Evolutionary conservation across 1,284 basidiomycete species (phyloP), one percentile per base, ranked within the genome.

Genomic region (Rhizoctonia solani): DNA sequence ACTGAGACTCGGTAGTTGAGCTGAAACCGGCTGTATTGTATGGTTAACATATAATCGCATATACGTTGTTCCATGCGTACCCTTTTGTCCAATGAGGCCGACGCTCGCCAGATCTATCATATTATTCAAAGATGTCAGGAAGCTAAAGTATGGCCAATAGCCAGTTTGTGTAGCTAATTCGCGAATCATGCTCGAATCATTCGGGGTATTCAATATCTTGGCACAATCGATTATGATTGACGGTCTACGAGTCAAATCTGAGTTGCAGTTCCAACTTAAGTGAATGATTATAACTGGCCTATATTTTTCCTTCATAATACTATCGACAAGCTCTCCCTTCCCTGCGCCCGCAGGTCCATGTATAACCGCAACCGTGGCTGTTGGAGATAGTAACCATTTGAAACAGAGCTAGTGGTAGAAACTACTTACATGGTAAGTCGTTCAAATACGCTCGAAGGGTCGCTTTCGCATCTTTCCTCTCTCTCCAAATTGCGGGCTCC

Each of bases 311-410:
- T 83, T 79, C 67, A 93, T 76, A 3, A 92, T 80, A 1, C 82
- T 76, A 5, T 83, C 77, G 2, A 97, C 77, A 77, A 98, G 82
- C 5, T 82, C 82, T 2, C 83, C 83, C 78, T 98, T 98, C 3
- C 96, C 95, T 69, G 90, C 92, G 1, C 96, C 96, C 68, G 90
- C 88, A 0, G 96, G 96, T 0, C 96, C 96, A 54, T 95, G 89
- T 21, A 99, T 78, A 70, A 96, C 90, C n/a, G 87, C 81, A 34
- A 90, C 79, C 1, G 88, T 89, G 25, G 77, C 87, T 87, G 59
- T 37, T 13, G 67, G 54, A n/a, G 44, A 32, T 54, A 58, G 72
- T 16, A 70, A 34, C 55, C n/a, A 16, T 29, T 37, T 34, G 13
- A 58, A 23, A 27, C 30, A 19, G 46, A 25, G 19, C 23, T 49